Conservation (phyloP, 2,329 filamentous ascomycete species). For the Claviceps humidiphila region DNA sequence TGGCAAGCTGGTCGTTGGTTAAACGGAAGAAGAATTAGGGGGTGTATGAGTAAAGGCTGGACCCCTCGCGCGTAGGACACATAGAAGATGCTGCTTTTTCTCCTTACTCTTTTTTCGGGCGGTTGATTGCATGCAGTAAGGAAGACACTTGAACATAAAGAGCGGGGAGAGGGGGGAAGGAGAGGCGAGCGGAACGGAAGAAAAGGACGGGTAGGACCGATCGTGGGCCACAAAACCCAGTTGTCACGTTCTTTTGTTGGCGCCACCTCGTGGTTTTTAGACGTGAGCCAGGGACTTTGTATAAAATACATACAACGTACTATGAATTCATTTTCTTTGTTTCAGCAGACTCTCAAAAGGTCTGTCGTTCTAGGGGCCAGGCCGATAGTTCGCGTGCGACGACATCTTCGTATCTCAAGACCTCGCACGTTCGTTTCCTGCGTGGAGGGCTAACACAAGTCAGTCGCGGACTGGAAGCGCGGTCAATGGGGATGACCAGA, state of each 20-base stretch:
- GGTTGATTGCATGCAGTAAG: slow-evolving; percentile 7
- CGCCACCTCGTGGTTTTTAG: slow-evolving; percentile 20
- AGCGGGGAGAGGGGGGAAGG: slow-evolving; percentile 7
- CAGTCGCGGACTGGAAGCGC: too few relatives aligned
- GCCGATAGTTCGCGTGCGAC: too few relatives aligned
- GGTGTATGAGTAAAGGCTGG: slow-evolving; percentile 12
- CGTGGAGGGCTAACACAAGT: too few relatives aligned
- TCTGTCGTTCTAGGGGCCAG: too few relatives aligned
- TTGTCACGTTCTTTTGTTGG: slow-evolving; percentile 10
- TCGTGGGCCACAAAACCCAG: not conserved
- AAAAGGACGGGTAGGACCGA: not conserved
- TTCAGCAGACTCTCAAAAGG: too few relatives aligned
- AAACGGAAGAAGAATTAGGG: slow-evolving; percentile 24
- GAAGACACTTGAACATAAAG: not conserved
- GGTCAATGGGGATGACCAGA: too few relatives aligned
- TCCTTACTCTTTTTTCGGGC: not conserved
- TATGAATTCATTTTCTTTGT: slow-evolving; percentile 9
- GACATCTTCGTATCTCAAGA: too few relatives aligned
- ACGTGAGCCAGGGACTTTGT: slow-evolving; percentile 23
- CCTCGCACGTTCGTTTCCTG: too few relatives aligned
- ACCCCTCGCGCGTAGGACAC: not conserved
- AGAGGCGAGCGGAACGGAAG: not conserved
- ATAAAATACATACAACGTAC: slow-evolving; percentile 22
- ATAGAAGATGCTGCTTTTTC: slow-evolving; percentile 7
- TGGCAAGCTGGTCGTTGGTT: slow-evolving; percentile 83